Evolutionary conservation across 371 early-diverging fungal genomes (phyloP), one percentile per base, ranked within the genome.

Genomic region (Polyrhizophydium stewartii): DNA sequence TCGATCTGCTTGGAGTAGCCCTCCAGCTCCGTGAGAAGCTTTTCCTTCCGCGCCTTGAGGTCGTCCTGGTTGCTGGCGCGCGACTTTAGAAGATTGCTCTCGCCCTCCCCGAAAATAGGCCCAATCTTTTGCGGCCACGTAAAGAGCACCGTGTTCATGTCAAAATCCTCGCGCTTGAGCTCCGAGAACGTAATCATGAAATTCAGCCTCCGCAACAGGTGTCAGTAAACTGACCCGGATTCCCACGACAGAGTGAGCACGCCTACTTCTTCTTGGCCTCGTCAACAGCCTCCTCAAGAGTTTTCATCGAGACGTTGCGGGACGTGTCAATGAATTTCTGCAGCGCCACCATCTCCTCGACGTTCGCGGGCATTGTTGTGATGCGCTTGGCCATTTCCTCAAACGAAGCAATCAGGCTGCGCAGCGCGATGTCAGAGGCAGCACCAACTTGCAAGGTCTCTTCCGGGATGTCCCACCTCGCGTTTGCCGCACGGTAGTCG

Each of bases 311-410:
- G 16, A 65, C 67, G 28, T 50, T 69, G 51, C 76, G 27, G 21
- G 69, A 66, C 1, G 61, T 59, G 22, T 78, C 79, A 3, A 77
- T 61, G 37, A 62, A 67, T 60, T 82, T 79, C 60, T 78, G 77
- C 56, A 82, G 62, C 2, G 35, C 51, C 17, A 78, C 78, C 83
- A 82, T 82, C 33, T 82, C 83, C 38, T 74, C 75, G 19, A 82
- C 83, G 43, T 64, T 75, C n/a, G 58, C 56, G 5, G 83, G 83
- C 13, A 55, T 33, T 12, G 74, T 70, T 0, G 68, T 56, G 37
- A 82, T 63, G 21, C 38, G 65, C 27, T 65, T 57, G 1, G 80
- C 62, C 30, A 82, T 75, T 25, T 74, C 76, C 55, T 77, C 77
- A 67, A 77, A 81, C 16, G 38, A 13, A 47, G 61, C 60, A 58